Evolutionary conservation across 225 moss, liverwort and hornwort genomes (phyloP), one percentile per base, ranked within the genome.

Genomic region (Asterella californica): DNA sequence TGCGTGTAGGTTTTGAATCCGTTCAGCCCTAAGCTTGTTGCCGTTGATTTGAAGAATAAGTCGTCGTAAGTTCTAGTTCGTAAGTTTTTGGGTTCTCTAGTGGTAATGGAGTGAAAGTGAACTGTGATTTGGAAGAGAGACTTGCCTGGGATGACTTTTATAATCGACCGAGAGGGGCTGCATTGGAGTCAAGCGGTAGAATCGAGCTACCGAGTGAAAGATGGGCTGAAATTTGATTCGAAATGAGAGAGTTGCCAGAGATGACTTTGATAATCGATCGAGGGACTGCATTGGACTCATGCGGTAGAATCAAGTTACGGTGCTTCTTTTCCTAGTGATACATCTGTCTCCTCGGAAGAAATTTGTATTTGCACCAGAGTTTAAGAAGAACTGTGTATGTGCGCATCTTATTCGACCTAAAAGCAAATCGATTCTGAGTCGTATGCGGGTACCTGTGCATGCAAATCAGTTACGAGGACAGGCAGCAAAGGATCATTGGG

Each of bases 401-500:
- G 1, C 45, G 47, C 45, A 47, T 24, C 24, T 27, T 12, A 25
- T 47, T 25, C 25, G 8, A 4, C n/a, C 0, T 71, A 21, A 9
- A 9, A 27, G 10, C 47, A 38, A 25, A 46, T 25, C 4, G 5
- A 25, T 48, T 46, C 71, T 71, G 14, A 71, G 25, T 25, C n/a
- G 2, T 71, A 52, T 52, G 52, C 48, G 42, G 0, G 65, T 36
- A 38, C 25, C 18, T 74, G 15, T 17, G 30, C 33, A 10, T 76
- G 34, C 30, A 60, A 36, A 60, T 74, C 83, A 94, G 91, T 90
- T 70, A 86, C 88, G 47, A 89, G 78, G 71, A 91, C 91, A 62
- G 94, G 92, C 76, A 94, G 94, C 86, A 94, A 79, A 86, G 88
- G 92, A 3, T 94, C 94, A 6, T 89, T 94, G 80, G 91, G 92